Base-by-base conservation (phyloP, 345 rosid species). In the Aquilaria sinensis region DNA sequence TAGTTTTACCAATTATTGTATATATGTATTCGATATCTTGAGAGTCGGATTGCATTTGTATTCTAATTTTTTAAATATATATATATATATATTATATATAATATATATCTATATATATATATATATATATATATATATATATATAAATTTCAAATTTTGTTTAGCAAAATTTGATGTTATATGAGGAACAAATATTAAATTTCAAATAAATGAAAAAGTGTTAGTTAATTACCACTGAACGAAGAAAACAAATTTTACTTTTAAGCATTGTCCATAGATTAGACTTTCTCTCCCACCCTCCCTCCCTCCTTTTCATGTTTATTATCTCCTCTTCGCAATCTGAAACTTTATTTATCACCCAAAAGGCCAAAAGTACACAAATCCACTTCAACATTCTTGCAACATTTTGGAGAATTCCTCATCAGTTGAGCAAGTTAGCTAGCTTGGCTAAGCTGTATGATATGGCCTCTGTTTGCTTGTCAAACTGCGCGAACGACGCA, bases 401-500 rank as follows among this genome's bases (percentile, higher is more conserved):
- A 34, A 15, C 43, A 16, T 46, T 5, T 6, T 16, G 12, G 50
- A 10, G 72, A 29, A 13, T 45, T 32, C 12, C 2, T 47, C 34
- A 23, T 15, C 3, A 41, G 11, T 16, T 8, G 16, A 49, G 31
- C 23, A 23, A 23, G 23, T 23, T 23, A 41, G 14, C 54, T 16
- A 58, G 53, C 9, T 23, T 23, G 23, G 23, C 23, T 23, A 23
- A 23, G 23, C 23, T 23, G 23, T 31, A 30, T 2, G 23, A 45
- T 12, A 89, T 88, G 97, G 80, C 65, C 53, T 86, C 96, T 10
- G 84, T 77, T 31, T 91, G 96, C 78, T 83, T 91, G 70, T 83
- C 96, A 12, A 84, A 74, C 75, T 91, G 98, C 68, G 77, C 86
- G 53, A 75, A 80, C 58, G 94, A 92, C 51, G 58, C 89, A n/a